A percentile compares a stretch with the other conserved stretches of the same genome.
Conservation (phyloP, 2,329 filamentous ascomycete genomes). For the Penicillium sp. region DNA sequence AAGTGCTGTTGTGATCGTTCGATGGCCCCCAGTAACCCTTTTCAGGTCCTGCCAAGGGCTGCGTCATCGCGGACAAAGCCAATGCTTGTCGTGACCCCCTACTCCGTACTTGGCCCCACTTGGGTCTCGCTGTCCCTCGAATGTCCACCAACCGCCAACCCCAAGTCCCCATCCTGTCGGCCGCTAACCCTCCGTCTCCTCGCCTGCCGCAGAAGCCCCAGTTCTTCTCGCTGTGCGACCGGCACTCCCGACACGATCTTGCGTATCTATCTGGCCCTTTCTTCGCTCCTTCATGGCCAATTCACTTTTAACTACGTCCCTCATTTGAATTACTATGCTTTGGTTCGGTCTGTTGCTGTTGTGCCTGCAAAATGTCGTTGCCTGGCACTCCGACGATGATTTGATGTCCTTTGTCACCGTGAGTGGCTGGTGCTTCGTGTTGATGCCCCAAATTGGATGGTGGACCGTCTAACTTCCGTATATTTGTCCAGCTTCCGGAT, state of each 20-base stretch:
- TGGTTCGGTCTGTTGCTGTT: conserved; percentile 20
- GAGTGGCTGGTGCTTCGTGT: conserved; percentile 5
- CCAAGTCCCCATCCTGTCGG: not conserved
- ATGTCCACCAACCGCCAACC: not conserved
- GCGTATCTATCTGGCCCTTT: not conserved
- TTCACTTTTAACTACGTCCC: conserved; percentile 14
- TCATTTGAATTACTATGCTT: conserved; percentile 24
- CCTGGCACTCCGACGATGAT: conserved; percentile 23
- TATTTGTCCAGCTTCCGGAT: conserved; percentile 28
- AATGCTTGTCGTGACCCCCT: conserved; percentile 10
- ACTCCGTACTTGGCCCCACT: conserved; percentile 10
- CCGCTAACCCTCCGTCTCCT: not conserved
- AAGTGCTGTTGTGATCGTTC: not conserved
- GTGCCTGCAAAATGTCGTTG: conserved; percentile 19
- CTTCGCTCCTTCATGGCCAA: conserved; percentile 16
- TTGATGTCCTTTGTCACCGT: conserved; percentile 27
- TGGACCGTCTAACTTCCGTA: not conserved
- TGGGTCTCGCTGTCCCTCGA: not conserved
- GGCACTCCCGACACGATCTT: not conserved
- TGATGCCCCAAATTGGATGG: not conserved
- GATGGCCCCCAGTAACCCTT: not conserved
- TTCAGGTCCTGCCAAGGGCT: not conserved
- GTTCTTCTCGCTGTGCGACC: not conserved
- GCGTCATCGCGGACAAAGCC: conserved; percentile 2
- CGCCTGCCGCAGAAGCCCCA: not conserved